These are phyloP conservation scores for Pyricularia grisea DNA, from an alignment of 2,329 filamentous ascomycete genomes.

Conservation along the genomic window DNA sequence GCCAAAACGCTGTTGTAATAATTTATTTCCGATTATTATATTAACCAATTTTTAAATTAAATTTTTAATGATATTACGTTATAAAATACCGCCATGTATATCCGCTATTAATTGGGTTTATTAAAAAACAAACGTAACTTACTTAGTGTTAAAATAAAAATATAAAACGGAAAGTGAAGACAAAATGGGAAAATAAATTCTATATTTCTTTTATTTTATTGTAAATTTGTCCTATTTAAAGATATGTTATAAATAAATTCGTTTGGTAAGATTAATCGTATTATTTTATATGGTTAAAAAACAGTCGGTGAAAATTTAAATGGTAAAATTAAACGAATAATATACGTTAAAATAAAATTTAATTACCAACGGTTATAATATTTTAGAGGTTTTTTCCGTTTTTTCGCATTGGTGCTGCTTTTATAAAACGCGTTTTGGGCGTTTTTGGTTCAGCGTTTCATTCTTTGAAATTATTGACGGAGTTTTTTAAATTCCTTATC, in stretches of 20 bases:
- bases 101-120: too few species aligned
- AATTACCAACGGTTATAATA: slow-evolving; percentile 14
- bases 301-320: slow-evolving; percentile 20
- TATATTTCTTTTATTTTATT: slow-evolving; percentile 18
- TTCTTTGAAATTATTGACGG: background rate
- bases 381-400: slow-evolving; percentile 15
- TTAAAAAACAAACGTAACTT: too few species aligned
- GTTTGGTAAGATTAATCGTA: too few species aligned
- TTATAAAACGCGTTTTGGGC: slow-evolving; percentile 15
- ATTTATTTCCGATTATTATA: slow-evolving; percentile 16
- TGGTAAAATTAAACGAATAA: slow-evolving; percentile 20
- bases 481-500: background rate
- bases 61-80: too few species aligned
- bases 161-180: too few species aligned
- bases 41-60: slow-evolving; percentile 11
- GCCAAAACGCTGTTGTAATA: slow-evolving; percentile 17
- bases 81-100: too few species aligned
- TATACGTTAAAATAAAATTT: too few species aligned
- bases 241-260: slow-evolving; percentile 15
- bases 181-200: too few species aligned
- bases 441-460: slow-evolving; percentile 8
- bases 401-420: slow-evolving; percentile 15
- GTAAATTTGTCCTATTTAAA: slow-evolving; percentile 24
- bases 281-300: too few species aligned
- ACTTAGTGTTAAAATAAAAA: too few species aligned